These are phyloP conservation scores for Pythium apleroticum DNA, from an alignment of 352 stramenopile genomes.

Conservation along the genomic window DNA sequence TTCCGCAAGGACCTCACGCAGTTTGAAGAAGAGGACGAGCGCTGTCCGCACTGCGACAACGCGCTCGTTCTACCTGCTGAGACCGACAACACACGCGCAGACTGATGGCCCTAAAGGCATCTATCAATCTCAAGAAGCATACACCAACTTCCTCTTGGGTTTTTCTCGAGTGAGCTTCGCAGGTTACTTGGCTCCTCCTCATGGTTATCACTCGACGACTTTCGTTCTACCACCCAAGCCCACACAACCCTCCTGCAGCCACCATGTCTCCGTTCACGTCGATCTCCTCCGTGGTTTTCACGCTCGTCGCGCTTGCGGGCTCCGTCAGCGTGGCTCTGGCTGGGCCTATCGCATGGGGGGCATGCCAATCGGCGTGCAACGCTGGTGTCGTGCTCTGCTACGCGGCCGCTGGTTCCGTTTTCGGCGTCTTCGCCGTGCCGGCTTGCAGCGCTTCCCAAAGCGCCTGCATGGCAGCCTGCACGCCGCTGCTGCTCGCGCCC, in stretches of 20 bases:
- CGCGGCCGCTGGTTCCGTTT: conserved; percentile 30
- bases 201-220: not conserved
- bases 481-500: conserved; percentile 29
- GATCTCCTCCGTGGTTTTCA: not conserved
- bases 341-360: conserved; percentile 29
- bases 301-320: not conserved
- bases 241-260: too few relatives aligned
- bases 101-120: not conserved
- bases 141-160: not conserved
- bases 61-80: conserved; percentile 34
- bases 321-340: conserved; percentile 9
- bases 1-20: conserved; percentile 64
- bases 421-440: conserved; percentile 34
- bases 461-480: conserved; percentile 42
- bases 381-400: conserved; percentile 40
- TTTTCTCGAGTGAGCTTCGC: too few relatives aligned
- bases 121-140: not conserved
- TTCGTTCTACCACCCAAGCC: not conserved
- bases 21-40: conserved; percentile 55
- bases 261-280: not conserved
- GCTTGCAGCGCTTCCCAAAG: conserved; percentile 34
- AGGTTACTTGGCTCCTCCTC: not conserved
- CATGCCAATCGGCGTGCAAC: conserved; percentile 48
- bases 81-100: not conserved
- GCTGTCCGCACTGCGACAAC: conserved; percentile 65